A percentile compares a stretch with the other conserved stretches of the same genome.
phyloP scores from a whole-genome alignment of 2,329 filamentous ascomycete genomes.

The Penicillium olsonii region DNA sequence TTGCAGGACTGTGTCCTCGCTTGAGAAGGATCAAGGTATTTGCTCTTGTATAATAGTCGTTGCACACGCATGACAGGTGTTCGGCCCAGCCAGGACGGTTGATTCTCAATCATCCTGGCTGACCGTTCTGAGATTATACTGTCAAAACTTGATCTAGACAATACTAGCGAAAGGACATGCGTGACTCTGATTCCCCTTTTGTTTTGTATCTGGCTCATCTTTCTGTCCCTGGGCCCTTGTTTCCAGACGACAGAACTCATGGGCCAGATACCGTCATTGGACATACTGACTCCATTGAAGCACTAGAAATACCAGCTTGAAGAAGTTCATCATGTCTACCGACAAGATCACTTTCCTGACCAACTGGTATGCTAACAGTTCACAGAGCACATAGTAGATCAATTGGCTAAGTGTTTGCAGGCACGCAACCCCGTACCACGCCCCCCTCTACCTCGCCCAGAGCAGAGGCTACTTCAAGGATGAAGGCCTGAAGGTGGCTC shows the following conservation, averaged over 20 bases:
- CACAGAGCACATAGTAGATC: constrained; percentile 4
- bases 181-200: constrained; percentile 57
- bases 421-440: constrained; percentile 81
- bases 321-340: constrained; percentile 65
- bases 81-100: constrained; percentile 23
- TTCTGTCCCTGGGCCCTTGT: constrained; percentile 6
- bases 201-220: constrained; percentile 12
- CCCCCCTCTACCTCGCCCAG: constrained; percentile 75
- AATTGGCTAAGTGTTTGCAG: constrained; percentile 48
- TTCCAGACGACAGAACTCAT: not conserved
- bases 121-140: constrained; percentile 72
- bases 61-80: constrained; percentile 49
- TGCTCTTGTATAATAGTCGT: constrained; percentile 42
- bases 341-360: constrained; percentile 84
- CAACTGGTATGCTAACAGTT: constrained; percentile 66
- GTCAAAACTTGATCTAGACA: constrained; percentile 83
- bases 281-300: constrained; percentile 33
- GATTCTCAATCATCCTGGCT: constrained; percentile 29
- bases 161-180: constrained; percentile 88
- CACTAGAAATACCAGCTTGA: constrained; percentile 23
- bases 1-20: constrained; percentile 19
- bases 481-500: constrained; percentile 74
- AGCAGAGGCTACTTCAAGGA: constrained; percentile 73
- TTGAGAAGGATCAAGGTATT: constrained; percentile 46
- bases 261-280: constrained; percentile 19